A percentile compares a stretch with the other conserved stretches of the same genome.
These are phyloP conservation scores for Ambrosia artemisiifolia DNA, from an alignment of 129 eudicot species.

Conservation along the genomic window DNA sequence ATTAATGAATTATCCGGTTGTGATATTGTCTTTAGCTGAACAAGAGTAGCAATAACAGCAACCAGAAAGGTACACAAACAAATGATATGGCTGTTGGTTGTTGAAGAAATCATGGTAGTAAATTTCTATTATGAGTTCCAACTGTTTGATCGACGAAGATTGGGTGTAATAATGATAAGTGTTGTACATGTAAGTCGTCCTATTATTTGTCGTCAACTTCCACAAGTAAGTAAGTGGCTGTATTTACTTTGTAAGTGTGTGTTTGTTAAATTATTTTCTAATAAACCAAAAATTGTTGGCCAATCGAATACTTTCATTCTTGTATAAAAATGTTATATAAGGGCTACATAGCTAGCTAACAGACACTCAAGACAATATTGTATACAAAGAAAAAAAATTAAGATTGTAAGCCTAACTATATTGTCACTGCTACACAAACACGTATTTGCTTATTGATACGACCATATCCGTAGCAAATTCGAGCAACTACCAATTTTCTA, in stretches of 20 bases:
- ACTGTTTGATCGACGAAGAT: too few relatives aligned
- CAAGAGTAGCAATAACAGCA: not conserved
- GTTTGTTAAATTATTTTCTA: not conserved
- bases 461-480: too few relatives aligned
- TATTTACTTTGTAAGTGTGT: not conserved
- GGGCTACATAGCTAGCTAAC: too few relatives aligned
- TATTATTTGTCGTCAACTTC: not conserved
- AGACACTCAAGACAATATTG: too few relatives aligned
- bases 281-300: not conserved
- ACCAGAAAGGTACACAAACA: not conserved
- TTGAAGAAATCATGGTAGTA: not conserved
- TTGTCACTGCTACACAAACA: too few relatives aligned
- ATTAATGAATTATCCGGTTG: constrained; percentile 15
- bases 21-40: constrained; percentile 27
- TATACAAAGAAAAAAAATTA: too few relatives aligned
- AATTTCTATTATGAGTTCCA: not conserved
- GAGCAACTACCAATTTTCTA: too few relatives aligned
- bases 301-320: too few relatives aligned
- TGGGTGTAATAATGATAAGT: not conserved
- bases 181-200: not conserved
- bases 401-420: too few relatives aligned
- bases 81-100: not conserved
- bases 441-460: too few relatives aligned
- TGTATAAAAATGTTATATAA: too few relatives aligned
- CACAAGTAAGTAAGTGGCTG: not conserved